These are phyloP conservation scores for Colletotrichum cordylinicola DNA, from an alignment of 2,329 filamentous ascomycete genomes.

Conservation along the genomic window DNA sequence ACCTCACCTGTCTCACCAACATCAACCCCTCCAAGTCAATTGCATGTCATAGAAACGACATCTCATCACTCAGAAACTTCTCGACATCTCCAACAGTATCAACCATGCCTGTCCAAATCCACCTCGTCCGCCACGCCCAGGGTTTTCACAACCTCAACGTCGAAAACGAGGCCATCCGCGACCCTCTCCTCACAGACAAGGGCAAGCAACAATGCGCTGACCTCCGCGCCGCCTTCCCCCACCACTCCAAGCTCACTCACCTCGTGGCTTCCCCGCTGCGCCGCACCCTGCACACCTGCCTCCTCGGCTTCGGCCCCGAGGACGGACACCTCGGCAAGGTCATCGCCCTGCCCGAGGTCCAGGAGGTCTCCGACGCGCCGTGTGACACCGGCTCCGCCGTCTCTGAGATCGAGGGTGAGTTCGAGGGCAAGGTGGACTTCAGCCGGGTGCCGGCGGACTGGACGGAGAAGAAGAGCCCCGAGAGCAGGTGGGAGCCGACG, in stretches of 20 bases:
- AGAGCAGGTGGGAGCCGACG: conserved; percentile 46
- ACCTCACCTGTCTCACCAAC: background rate
- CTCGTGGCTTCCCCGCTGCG: conserved; percentile 81
- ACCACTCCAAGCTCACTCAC: conserved; percentile 69
- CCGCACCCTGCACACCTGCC: conserved; percentile 80
- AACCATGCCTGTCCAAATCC: conserved; percentile 60
- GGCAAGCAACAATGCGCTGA: conserved; percentile 76
- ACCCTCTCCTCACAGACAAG: conserved; percentile 79
- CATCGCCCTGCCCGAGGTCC: conserved; percentile 74
- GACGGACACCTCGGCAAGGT: conserved; percentile 43
- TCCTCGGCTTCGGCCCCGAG: conserved; percentile 70
- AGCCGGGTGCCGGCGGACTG: conserved; percentile 67
- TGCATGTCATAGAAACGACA: background rate
- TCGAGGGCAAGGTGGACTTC: conserved; percentile 68
- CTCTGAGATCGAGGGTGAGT: conserved; percentile 63
- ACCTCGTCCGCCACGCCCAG: conserved; percentile 76
- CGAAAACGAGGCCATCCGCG: conserved; percentile 75
- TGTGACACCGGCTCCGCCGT: conserved; percentile 76
- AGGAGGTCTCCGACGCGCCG: conserved; percentile 77
- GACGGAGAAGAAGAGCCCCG: conserved; percentile 68
- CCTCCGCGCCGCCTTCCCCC: conserved; percentile 68
- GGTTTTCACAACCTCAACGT: conserved; percentile 80
- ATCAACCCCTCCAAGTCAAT: background rate
- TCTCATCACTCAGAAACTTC: background rate
- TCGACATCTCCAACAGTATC: background rate